These are phyloP conservation scores for Xylaria sp. DNA, from an alignment of 2,329 filamentous ascomycete species.

Conservation along the genomic window DNA sequence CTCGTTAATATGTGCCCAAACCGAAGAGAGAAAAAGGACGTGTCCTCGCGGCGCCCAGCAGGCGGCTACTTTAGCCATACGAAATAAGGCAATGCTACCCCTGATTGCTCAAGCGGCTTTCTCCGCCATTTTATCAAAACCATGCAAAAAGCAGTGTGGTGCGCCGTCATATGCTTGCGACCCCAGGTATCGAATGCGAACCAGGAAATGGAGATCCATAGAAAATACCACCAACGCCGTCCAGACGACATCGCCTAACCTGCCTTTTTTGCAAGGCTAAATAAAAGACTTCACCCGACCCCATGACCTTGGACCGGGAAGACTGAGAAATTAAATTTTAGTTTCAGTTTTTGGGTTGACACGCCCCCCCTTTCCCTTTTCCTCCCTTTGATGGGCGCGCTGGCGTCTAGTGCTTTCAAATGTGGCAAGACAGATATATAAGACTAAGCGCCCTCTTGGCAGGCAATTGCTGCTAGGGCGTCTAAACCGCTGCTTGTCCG, in stretches of 20 bases:
- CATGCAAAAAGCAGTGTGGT: slow-evolving; percentile 34
- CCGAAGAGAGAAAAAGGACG: not conserved
- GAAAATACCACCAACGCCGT: slow-evolving; percentile 34
- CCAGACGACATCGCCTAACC: slow-evolving; percentile 12
- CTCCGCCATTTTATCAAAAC: slow-evolving; percentile 32
- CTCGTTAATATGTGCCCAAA: slow-evolving; percentile 15
- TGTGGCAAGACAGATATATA: not conserved
- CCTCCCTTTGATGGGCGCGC: too few relatives aligned
- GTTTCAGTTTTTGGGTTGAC: too few relatives aligned
- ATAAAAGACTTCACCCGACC: not conserved
- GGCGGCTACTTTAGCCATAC: not conserved
- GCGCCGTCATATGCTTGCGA: slow-evolving; percentile 42
- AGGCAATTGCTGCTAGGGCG: slow-evolving; percentile 60
- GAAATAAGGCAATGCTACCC: slow-evolving; percentile 12
- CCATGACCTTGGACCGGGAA: not conserved
- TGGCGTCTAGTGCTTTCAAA: too few relatives aligned
- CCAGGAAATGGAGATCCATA: slow-evolving; percentile 22
- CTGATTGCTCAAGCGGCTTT: slow-evolving; percentile 33
- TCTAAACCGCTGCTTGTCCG: slow-evolving; percentile 60
- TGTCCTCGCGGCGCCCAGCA: slow-evolving; percentile 1
- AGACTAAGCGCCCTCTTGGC: slow-evolving; percentile 50
- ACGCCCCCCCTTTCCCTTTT: not conserved
- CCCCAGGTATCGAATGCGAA: slow-evolving; percentile 37
- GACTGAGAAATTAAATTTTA: not conserved
- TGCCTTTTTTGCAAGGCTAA: slow-evolving; percentile 1